Evolutionary conservation across 257 asterid species (phyloP).

Genomic region (Capsicum pubescens): DNA sequence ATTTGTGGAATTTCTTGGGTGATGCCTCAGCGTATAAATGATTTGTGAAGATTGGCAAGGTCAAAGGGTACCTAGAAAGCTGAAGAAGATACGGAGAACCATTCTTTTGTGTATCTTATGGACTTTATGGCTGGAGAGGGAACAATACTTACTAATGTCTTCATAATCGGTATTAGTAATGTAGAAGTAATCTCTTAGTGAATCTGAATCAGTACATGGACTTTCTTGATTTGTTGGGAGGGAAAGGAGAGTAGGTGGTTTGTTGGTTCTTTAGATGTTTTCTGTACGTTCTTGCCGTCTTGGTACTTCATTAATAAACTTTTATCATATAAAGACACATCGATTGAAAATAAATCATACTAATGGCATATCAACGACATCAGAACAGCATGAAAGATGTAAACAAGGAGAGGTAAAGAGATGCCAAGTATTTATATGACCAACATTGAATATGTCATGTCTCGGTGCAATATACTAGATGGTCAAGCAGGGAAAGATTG

Average conservation of each 20-base stretch:
- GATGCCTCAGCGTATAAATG: slow-evolving; percentile 12
- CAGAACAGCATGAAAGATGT: not conserved
- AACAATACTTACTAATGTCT: not conserved
- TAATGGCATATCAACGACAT: not conserved
- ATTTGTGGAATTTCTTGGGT: not conserved
- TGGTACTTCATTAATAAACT: not conserved
- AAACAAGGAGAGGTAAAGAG: not conserved
- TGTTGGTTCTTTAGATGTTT: not conserved
- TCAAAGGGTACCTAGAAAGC: not conserved
- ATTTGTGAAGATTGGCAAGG: slow-evolving; percentile 9
- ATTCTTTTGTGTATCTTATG: not conserved
- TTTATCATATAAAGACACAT: not conserved
- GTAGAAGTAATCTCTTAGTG: not conserved
- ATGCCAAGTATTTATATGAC: not conserved
- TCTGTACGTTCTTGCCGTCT: not conserved
- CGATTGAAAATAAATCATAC: not conserved
- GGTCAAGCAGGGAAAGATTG: not conserved
- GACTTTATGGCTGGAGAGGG: slow-evolving; percentile 8
- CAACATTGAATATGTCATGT: not conserved
- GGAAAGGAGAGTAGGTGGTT: not conserved
- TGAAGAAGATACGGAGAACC: slow-evolving; percentile 18
- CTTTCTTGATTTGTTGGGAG: slow-evolving; percentile 1
- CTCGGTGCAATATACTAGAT: not conserved
- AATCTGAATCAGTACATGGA: not conserved
- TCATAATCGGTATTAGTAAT: not conserved